phyloP scores from a whole-genome alignment of 2,329 filamentous ascomycete genomes.

The Fusarium albidum region DNA sequence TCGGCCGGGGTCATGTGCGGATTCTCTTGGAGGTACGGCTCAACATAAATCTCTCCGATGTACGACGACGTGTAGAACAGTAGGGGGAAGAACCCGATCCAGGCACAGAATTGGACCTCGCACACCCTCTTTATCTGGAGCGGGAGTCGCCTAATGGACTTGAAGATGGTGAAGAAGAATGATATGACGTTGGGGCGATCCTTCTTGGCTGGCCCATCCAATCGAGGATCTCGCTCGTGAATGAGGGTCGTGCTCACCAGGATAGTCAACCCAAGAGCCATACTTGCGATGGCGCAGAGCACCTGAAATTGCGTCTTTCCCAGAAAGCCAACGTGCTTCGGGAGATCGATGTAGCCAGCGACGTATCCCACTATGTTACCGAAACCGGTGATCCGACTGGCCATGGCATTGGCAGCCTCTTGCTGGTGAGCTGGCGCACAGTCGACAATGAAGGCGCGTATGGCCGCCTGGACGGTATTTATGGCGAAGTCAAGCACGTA shows the following conservation, averaged over 20 bases:
- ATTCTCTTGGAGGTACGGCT: slow-evolving; percentile 79
- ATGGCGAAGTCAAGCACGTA: slow-evolving; percentile 94
- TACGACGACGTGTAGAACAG: slow-evolving; percentile 96
- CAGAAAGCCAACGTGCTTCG: slow-evolving; percentile 77
- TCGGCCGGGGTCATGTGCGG: slow-evolving; percentile 80
- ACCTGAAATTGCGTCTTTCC: slow-evolving; percentile 93
- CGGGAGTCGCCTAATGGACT: slow-evolving; percentile 79
- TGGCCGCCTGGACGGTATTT: slow-evolving; percentile 94
- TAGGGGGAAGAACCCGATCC: slow-evolving; percentile 96
- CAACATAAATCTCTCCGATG: slow-evolving; percentile 90
- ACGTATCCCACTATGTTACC: slow-evolving; percentile 93
- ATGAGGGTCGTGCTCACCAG: slow-evolving; percentile 74
- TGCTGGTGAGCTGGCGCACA: slow-evolving; percentile 93
- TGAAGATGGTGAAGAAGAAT: slow-evolving; percentile 83
- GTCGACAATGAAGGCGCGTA: slow-evolving; percentile 93
- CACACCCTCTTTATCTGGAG: slow-evolving; percentile 86
- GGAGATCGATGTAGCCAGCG: slow-evolving; percentile 84
- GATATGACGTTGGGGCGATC: slow-evolving; percentile 72
- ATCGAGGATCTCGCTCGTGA: slow-evolving; percentile 80
- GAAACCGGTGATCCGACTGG: slow-evolving; percentile 82
- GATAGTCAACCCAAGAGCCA: slow-evolving; percentile 75
- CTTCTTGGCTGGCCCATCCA: slow-evolving; percentile 69
- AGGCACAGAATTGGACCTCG: slow-evolving; percentile 83
- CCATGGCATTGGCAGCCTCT: slow-evolving; percentile 93
- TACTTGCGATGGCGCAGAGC: slow-evolving; percentile 83